Evolutionary conservation across 208 protist genomes (phyloP).

Genomic region (Trypanosoma mega): DNA sequence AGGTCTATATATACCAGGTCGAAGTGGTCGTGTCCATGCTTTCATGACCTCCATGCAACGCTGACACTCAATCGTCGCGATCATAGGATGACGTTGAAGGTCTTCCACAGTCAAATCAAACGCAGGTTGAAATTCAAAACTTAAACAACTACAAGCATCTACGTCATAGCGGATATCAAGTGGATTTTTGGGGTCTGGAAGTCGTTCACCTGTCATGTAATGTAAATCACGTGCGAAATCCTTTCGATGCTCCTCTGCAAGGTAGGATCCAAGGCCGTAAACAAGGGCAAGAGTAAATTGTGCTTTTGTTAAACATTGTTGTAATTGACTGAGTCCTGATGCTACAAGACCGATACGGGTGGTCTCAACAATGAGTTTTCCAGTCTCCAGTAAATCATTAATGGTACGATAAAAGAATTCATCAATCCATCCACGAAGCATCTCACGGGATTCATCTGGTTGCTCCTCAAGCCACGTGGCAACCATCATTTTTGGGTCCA

Average conservation of each 20-base stretch:
- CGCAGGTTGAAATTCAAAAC: conserved; percentile 76
- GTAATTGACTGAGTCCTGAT: conserved; percentile 93
- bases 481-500: conserved; percentile 92
- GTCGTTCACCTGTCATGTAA: conserved; percentile 76
- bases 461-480: conserved; percentile 90
- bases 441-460: conserved; percentile 58
- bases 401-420: conserved; percentile 94
- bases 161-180: conserved; percentile 90
- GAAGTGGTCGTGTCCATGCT: conserved; percentile 89
- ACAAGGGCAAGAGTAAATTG: conserved; percentile 92
- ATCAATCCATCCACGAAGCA: conserved; percentile 87
- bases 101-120: conserved; percentile 82
- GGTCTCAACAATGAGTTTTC: conserved; percentile 86
- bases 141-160: conserved; percentile 47
- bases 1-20: conserved; percentile 80
- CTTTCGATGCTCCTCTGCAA: conserved; percentile 68
- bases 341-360: conserved; percentile 92
- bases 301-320: conserved; percentile 73
- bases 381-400: conserved; percentile 73
- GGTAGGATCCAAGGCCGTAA: conserved; percentile 94
- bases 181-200: conserved; percentile 80
- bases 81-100: conserved; percentile 85
- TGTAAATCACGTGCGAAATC: conserved; percentile 93
- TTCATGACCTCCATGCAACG: conserved; percentile 85
- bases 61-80: conserved; percentile 94